A percentile compares a stretch with the other conserved stretches of the same genome.
Evolutionary conservation across 2,329 filamentous ascomycete genomes (phyloP).

Genomic region (Daldinia sp.): DNA sequence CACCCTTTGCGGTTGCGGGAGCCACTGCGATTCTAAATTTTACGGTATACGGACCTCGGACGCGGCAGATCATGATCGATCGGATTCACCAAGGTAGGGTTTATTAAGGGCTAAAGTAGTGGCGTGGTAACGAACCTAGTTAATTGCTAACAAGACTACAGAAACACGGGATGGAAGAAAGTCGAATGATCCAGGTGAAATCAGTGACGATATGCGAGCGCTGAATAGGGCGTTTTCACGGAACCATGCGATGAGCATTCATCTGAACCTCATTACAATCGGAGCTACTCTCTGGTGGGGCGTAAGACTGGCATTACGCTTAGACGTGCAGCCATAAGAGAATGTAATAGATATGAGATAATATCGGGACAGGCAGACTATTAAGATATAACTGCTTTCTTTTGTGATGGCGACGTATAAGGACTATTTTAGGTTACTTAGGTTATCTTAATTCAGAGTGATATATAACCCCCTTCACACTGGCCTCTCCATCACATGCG

Average conservation of each 20-base stretch:
- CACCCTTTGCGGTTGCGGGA: constrained; percentile 48
- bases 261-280: constrained; percentile 51
- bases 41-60: constrained; percentile 50
- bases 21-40: constrained; percentile 48
- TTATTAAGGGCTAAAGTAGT: not conserved
- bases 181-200: constrained; percentile 5
- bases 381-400: not conserved
- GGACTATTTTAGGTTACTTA: not conserved
- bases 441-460: not conserved
- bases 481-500: not conserved
- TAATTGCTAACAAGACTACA: constrained; percentile 12
- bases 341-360: not conserved
- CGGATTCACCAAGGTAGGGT: constrained; percentile 46
- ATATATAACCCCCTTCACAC: not conserved
- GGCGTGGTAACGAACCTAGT: not conserved
- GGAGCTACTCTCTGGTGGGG: constrained; percentile 46
- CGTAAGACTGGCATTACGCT: constrained; percentile 39
- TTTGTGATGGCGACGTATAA: not conserved
- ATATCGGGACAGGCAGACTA: too few relatives aligned
- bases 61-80: constrained; percentile 45
- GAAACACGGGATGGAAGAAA: constrained; percentile 35
- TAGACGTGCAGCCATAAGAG: constrained; percentile 28
- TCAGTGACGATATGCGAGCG: constrained; percentile 40
- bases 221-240: constrained; percentile 47
- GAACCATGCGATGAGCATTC: constrained; percentile 54